phyloP scores from a whole-genome alignment of 352 stramenopile species.

The Globisporangium lucens region DNA sequence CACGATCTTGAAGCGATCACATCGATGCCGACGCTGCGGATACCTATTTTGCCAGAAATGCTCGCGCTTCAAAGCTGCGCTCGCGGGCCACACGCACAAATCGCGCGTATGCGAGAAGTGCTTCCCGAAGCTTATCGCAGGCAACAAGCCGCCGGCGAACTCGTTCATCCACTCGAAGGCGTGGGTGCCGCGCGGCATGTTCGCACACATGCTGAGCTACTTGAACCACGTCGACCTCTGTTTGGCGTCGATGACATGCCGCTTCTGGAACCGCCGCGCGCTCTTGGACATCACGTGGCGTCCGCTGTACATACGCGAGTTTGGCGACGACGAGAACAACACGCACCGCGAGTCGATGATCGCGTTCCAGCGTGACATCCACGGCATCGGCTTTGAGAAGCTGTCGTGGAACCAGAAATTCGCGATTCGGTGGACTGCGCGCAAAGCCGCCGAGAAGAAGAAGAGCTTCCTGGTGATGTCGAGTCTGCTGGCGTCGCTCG shows the following conservation, averaged over 20 bases:
- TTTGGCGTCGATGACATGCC: conserved; percentile 81
- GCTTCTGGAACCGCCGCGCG: conserved; percentile 85
- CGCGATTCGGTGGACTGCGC: conserved; percentile 74
- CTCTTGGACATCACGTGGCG: conserved; percentile 84
- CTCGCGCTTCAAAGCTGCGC: conserved; percentile 71
- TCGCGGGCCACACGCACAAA: conserved; percentile 80
- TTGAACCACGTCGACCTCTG: conserved; percentile 85
- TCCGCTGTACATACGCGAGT: conserved; percentile 80
- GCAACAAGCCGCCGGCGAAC: conserved; percentile 70
- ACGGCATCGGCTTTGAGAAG: conserved; percentile 84
- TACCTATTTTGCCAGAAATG: conserved; percentile 85
- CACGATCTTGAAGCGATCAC: conserved; percentile 72
- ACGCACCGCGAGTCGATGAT: conserved; percentile 77
- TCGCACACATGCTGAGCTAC: conserved; percentile 86
- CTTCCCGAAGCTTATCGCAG: conserved; percentile 80
- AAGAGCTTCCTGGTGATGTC: conserved; percentile 88
- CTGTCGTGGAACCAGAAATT: conserved; percentile 87
- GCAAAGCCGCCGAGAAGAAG: conserved; percentile 84
- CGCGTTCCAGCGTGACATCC: conserved; percentile 83
- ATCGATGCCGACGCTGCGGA: conserved; percentile 76
- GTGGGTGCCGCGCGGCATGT: conserved; percentile 81
- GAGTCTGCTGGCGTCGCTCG: conserved; percentile 69
- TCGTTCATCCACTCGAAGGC: conserved; percentile 86
- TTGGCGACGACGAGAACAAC: conserved; percentile 79
- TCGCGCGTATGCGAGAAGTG: conserved; percentile 82